Conservation (phyloP, 495 filamentous ascomycete genomes). For the Talaromyces wortmannii region DNA sequence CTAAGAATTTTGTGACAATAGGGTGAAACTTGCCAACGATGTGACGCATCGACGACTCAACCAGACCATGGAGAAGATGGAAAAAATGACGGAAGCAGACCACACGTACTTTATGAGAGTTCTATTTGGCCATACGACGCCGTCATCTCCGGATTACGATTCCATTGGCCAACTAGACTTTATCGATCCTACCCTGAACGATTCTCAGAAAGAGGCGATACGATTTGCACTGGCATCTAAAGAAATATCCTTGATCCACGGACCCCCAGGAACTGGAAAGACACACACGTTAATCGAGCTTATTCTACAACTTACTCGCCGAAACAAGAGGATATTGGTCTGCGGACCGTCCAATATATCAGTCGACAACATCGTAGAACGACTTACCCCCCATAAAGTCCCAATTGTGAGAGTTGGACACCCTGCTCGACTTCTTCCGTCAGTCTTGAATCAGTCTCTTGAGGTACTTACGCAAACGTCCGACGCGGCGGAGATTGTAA, state of each 20-base stretch:
- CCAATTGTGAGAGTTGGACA: slow-evolving; percentile 89
- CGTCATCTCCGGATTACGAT: slow-evolving; percentile 37
- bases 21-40: slow-evolving; percentile 92
- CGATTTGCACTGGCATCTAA: slow-evolving; percentile 74
- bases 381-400: slow-evolving; percentile 73
- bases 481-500: slow-evolving; percentile 83
- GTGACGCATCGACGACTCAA: slow-evolving; percentile 92
- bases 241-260: slow-evolving; percentile 91
- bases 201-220: slow-evolving; percentile 87
- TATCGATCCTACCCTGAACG: slow-evolving; percentile 74
- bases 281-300: slow-evolving; percentile 96
- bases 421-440: slow-evolving; percentile 84
- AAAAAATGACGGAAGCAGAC: slow-evolving; percentile 62
- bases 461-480: slow-evolving; percentile 90
- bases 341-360: slow-evolving; percentile 96
- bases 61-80: slow-evolving; percentile 74
- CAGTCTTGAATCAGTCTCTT: slow-evolving; percentile 80
- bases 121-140: slow-evolving; percentile 60
- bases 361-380: slow-evolving; percentile 98
- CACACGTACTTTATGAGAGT: slow-evolving; percentile 73
- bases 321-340: slow-evolving; percentile 70
- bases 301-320: slow-evolving; percentile 75
- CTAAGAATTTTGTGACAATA: slow-evolving; percentile 10
- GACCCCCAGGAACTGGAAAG: slow-evolving; percentile 93
- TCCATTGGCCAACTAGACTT: slow-evolving; percentile 61